Evolutionary conservation across 352 stramenopile genomes (phyloP).

Genomic region (Phytophthora europaea): DNA sequence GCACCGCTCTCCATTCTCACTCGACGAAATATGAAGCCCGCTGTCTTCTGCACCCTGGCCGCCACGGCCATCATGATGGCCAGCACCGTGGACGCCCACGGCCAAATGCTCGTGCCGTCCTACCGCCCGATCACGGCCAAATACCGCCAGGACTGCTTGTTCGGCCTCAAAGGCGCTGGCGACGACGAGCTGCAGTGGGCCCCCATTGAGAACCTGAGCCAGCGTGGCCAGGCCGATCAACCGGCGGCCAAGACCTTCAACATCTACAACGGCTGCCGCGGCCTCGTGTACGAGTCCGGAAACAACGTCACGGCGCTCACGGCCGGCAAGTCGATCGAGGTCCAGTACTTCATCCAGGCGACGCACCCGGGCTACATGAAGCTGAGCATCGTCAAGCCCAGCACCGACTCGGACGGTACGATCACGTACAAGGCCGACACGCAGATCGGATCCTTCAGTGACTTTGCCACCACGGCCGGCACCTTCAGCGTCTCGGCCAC

Average conservation of each 20-base stretch:
- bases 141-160: slow-evolving; percentile 53
- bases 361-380: slow-evolving; percentile 60
- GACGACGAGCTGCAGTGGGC: slow-evolving; percentile 61
- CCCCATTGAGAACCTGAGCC: slow-evolving; percentile 62
- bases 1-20: neutral
- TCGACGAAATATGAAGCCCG: slow-evolving; percentile 38
- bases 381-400: slow-evolving; percentile 65
- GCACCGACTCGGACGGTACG: slow-evolving; percentile 44
- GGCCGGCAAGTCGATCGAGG: slow-evolving; percentile 52
- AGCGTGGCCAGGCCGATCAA: slow-evolving; percentile 57
- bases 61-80: slow-evolving; percentile 30
- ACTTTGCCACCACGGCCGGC: slow-evolving; percentile 50
- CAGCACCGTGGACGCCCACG: slow-evolving; percentile 40
- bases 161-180: slow-evolving; percentile 53
- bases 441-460: slow-evolving; percentile 44
- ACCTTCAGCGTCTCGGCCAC: slow-evolving; percentile 41
- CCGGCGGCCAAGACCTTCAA: slow-evolving; percentile 57
- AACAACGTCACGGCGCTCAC: slow-evolving; percentile 58
- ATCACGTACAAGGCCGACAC: slow-evolving; percentile 61
- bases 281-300: slow-evolving; percentile 58
- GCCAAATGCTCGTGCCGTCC: slow-evolving; percentile 47
- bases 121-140: slow-evolving; percentile 48
- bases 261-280: slow-evolving; percentile 70
- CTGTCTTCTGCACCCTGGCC: slow-evolving; percentile 37
- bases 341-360: slow-evolving; percentile 66